Evolutionary conservation across 805 yeast species (phyloP).

Genomic region (Saitoella complicata): DNA sequence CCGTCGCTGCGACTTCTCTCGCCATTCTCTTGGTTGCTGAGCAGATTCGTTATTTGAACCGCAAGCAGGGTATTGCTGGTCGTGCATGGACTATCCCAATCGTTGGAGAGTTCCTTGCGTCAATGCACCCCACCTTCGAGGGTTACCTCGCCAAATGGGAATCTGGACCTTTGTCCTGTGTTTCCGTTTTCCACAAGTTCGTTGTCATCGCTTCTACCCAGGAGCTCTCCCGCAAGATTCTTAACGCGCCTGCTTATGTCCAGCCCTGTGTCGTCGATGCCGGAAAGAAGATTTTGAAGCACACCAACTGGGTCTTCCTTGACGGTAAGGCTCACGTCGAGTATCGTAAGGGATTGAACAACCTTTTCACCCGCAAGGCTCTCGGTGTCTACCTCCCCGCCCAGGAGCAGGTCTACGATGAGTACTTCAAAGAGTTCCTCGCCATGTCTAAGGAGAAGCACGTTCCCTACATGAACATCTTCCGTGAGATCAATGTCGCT

Average conservation of each 20-base stretch:
- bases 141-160: conserved; percentile 88
- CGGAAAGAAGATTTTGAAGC: conserved; percentile 83
- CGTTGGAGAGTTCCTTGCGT: conserved; percentile 90
- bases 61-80: conserved; percentile 83
- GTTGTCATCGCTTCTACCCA: conserved; percentile 85
- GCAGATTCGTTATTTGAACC: conserved; percentile 47
- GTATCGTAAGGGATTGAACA: conserved; percentile 79
- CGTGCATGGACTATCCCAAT: conserved; percentile 75
- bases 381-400: conserved; percentile 70
- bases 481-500: conserved; percentile 94
- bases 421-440: conserved; percentile 53
- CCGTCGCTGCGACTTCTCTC: too few species aligned
- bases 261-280: conserved; percentile 98
- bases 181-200: conserved; percentile 93
- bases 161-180: conserved; percentile 89
- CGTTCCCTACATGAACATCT: conserved; percentile 70
- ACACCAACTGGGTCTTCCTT: conserved; percentile 92
- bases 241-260: conserved; percentile 61
- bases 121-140: conserved; percentile 88
- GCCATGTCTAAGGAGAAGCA: conserved; percentile 44
- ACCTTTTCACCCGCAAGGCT: conserved; percentile 73
- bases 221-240: conserved; percentile 73
- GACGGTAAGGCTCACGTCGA: conserved; percentile 94
- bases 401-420: conserved; percentile 71
- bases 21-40: conserved; percentile 13